Conservation (phyloP, 2,329 filamentous ascomycete species). For the Zasmidium angulare region DNA sequence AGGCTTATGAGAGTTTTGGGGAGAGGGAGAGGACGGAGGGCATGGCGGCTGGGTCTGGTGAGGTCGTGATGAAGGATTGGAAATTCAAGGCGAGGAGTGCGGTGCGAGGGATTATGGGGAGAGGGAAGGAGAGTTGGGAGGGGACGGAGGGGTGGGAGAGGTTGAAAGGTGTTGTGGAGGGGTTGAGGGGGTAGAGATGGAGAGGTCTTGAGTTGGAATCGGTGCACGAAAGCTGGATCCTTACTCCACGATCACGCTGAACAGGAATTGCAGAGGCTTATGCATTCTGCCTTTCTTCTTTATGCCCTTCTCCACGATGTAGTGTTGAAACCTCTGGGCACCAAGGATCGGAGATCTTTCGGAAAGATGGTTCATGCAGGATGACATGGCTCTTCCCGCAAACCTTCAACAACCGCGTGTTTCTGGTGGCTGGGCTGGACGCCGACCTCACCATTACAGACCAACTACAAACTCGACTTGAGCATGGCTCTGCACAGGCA, state of each 20-base stretch:
- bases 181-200: conserved; percentile 41
- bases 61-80: conserved; percentile 76
- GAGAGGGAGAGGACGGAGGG: conserved; percentile 53
- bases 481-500: not conserved
- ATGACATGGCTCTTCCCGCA: not conserved
- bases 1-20: conserved; percentile 75
- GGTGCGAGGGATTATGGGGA: conserved; percentile 77
- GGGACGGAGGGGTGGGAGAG: conserved; percentile 66
- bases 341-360: too few species aligned
- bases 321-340: too few species aligned
- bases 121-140: conserved; percentile 81
- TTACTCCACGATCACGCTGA: too few species aligned
- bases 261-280: too few species aligned
- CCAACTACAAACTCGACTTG: not conserved
- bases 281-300: too few species aligned
- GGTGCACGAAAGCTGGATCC: too few species aligned
- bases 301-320: too few species aligned
- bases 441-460: not conserved
- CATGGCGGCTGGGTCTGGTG: conserved; percentile 46
- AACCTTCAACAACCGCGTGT: too few species aligned
- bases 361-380: too few species aligned
- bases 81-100: conserved; percentile 84
- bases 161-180: conserved; percentile 52
- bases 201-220: too few species aligned
- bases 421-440: not conserved